Base-by-base conservation (phyloP, 2,329 filamentous ascomycete genomes). In the Exophiala xenobiotica region DNA sequence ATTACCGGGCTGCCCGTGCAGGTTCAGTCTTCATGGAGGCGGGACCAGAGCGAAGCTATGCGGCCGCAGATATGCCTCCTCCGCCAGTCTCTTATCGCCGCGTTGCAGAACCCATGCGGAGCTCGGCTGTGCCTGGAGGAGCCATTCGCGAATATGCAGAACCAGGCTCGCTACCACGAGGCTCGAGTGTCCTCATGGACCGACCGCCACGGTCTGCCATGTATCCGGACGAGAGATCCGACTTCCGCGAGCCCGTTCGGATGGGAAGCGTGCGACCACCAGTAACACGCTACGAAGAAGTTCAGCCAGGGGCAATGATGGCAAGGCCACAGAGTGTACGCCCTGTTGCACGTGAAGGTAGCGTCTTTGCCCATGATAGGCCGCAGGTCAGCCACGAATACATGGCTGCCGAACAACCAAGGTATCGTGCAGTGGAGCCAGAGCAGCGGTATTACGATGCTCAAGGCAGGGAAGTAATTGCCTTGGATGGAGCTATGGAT, bases 211-310 rank as follows among this genome's bases (percentile, higher is more conserved):
- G 67, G 12, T 70, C 59, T 16, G 56, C 65, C 19, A 61, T 68
- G 6, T 74, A 73, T 46, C 68, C 85, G 37, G 90, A 90, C 61
- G 88, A 92, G 63, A 79, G 85, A 69, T 56, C 79, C 75, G 29
- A 79, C 75, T 70, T 78, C 2, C 72, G 77, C 27, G 80, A 83
- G 50, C 81, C 82, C 56, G 62, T 78, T 35, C 73, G 83, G 50
- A 73, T 81, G 24, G 65, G 79, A 6, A 86, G 83, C 64, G 78
- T 81, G 26, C 78, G 82, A 40, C 82, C 84, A 16, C 68, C 71
- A n/a, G 48, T 66, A 2, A 54, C 67, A 20, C 68, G 71, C 49
- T 77, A 77, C 54, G 71, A 74, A 38, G 70, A 74, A 43, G 63
- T 64, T 14, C 50, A 23, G 14, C 46, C 45, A 19, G 64, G 64